Percentiles rank a stretch among this genome's conserved stretches.
phyloP scores from a whole-genome alignment of 2,329 filamentous ascomycete species.

The Colletotrichum coccodes region DNA sequence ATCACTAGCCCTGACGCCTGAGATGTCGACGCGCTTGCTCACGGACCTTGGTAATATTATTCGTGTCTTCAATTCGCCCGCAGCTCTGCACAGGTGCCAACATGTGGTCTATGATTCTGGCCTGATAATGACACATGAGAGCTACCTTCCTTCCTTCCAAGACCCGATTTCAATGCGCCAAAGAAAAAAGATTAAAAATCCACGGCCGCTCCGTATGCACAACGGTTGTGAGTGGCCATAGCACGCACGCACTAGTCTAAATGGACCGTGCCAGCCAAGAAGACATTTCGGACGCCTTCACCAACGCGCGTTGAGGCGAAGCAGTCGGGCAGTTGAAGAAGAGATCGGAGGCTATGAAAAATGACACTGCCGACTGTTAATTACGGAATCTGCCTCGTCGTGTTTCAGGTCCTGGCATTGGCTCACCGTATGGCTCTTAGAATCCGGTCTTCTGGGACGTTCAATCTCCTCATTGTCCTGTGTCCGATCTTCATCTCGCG shows the following conservation, averaged over 20 bases:
- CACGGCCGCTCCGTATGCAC: constrained; percentile 24
- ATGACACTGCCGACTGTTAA: not conserved
- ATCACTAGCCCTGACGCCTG: constrained; percentile 14
- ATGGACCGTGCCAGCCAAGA: constrained; percentile 25
- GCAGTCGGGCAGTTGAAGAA: not conserved
- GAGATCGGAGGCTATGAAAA: too few relatives aligned
- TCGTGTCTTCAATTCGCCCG: constrained; percentile 4
- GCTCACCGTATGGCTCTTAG: not conserved
- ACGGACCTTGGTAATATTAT: constrained; percentile 10
- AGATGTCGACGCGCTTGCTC: constrained; percentile 10
- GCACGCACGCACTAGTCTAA: constrained; percentile 24
- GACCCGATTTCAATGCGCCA: constrained; percentile 29
- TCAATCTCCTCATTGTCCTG: not conserved
- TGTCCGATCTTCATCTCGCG: not conserved
- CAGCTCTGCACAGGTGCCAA: constrained; percentile 19
- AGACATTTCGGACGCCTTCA: not conserved
- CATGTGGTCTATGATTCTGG: constrained; percentile 14
- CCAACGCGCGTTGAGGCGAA: too few relatives aligned
- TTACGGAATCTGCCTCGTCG: not conserved
- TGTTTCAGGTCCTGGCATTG: not conserved
- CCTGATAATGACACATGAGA: constrained; percentile 27
- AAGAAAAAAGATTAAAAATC: not conserved
- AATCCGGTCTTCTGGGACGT: not conserved
- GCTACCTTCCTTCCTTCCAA: not conserved
- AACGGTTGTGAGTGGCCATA: constrained; percentile 14